A percentile compares a stretch with the other conserved stretches of the same genome.
Conservation (phyloP, 208 protist species). For the Leishmania amazonensis region DNA sequence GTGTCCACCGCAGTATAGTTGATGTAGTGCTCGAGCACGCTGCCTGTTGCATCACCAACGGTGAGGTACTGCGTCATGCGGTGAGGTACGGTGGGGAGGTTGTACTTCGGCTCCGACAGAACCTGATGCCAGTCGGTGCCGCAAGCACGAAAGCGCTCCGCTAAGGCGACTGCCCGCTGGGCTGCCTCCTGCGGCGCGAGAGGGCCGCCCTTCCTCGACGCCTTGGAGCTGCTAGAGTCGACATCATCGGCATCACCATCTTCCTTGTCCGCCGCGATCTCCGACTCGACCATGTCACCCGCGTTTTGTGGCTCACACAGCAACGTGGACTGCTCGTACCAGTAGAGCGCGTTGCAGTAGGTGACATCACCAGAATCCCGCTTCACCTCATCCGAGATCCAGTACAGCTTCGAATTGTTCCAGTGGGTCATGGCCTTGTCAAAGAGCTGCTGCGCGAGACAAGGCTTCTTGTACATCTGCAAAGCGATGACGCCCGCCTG, state of each 20-base stretch:
- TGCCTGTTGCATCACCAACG: slow-evolving; percentile 4
- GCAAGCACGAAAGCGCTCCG: slow-evolving; percentile 16
- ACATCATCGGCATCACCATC: not conserved
- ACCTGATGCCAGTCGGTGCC: slow-evolving; percentile 34
- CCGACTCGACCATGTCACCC: not conserved
- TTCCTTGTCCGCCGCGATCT: not conserved
- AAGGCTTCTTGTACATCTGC: slow-evolving; percentile 13
- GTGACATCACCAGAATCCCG: not conserved
- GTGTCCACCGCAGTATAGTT: slow-evolving; percentile 10
- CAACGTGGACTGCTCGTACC: slow-evolving; percentile 16
- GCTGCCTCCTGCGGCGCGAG: slow-evolving; percentile 20
- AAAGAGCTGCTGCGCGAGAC: slow-evolving; percentile 13
- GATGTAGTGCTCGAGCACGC: slow-evolving; percentile 10
- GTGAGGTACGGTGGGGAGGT: slow-evolving; percentile 18
- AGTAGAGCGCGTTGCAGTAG: slow-evolving; percentile 40
- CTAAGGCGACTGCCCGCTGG: not conserved
- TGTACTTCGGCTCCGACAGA: slow-evolving; percentile 13
- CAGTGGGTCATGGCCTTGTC: slow-evolving; percentile 23
- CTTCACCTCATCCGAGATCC: slow-evolving; percentile 25
- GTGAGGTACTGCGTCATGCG: slow-evolving; percentile 31
- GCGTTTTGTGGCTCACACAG: slow-evolving; percentile 10
- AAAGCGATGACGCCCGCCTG: slow-evolving; percentile 28
- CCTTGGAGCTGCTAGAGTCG: not conserved
- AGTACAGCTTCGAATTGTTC: slow-evolving; percentile 28
- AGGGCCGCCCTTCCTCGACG: not conserved